These are phyloP conservation scores for Plasmodium chabaudi DNA, from an alignment of 169 alveolate genomes.

Conservation along the genomic window DNA sequence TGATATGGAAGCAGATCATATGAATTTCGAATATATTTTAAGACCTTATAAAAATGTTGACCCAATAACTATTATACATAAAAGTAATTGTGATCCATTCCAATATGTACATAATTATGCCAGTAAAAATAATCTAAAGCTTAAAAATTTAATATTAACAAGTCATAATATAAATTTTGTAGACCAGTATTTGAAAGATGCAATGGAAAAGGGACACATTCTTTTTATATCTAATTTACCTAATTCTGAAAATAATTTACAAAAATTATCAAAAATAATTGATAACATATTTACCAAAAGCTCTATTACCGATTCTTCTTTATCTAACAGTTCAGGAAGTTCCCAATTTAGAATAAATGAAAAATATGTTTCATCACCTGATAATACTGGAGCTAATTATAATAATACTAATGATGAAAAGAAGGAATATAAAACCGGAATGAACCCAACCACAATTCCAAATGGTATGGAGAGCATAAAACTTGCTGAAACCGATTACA, in stretches of 20 bases:
- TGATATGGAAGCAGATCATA: slow-evolving; percentile 61
- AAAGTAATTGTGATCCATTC: slow-evolving; percentile 65
- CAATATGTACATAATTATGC: slow-evolving; percentile 67
- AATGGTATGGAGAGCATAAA: not conserved
- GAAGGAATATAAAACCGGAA: not conserved
- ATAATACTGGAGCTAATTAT: not conserved
- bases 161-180: slow-evolving; percentile 54
- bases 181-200: slow-evolving; percentile 52
- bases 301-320: not conserved
- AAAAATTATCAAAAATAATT: slow-evolving; percentile 42
- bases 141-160: slow-evolving; percentile 50
- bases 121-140: slow-evolving; percentile 44
- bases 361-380: not conserved
- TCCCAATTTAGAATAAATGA: not conserved
- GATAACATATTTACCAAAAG: slow-evolving; percentile 23
- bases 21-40: slow-evolving; percentile 63
- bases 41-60: slow-evolving; percentile 44
- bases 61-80: slow-evolving; percentile 63
- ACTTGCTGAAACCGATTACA: not conserved
- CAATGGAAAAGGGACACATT: slow-evolving; percentile 73
- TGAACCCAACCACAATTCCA: not conserved
- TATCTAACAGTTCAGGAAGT: slow-evolving; percentile 23
- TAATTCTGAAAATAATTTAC: slow-evolving; percentile 28
- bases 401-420: not conserved
- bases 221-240: slow-evolving; percentile 69